Evolutionary conservation across 345 rosid species (phyloP).

Genomic region (Eucalyptus tenuipes): DNA sequence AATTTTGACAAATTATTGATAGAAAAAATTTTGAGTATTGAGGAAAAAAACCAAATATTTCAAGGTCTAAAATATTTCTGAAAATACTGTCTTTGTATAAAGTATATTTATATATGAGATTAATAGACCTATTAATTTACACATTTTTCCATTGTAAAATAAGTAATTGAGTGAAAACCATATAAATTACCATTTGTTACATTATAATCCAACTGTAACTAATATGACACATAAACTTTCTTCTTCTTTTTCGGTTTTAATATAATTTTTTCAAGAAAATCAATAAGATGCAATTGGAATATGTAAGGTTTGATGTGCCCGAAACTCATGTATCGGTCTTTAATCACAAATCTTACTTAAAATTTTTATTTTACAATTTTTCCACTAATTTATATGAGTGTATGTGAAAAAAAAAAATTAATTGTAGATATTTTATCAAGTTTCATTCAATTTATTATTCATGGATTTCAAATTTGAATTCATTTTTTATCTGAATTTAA

Average conservation of each 20-base stretch:
- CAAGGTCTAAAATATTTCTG: background rate
- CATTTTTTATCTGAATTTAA: background rate
- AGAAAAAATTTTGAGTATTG: background rate
- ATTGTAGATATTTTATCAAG: background rate
- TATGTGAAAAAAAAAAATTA: no score
- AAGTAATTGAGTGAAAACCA: no score
- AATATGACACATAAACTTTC: no score
- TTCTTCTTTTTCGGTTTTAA: no score
- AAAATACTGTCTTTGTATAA: rapidly evolving
- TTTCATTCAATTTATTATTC: background rate
- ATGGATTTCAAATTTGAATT: background rate
- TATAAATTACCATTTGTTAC: background rate
- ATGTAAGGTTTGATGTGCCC: background rate
- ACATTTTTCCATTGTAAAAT: background rate
- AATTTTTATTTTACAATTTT: rapidly evolving
- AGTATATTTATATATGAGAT: background rate
- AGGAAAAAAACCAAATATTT: no score
- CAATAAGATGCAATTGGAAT: no score
- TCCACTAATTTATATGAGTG: background rate
- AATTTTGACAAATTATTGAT: no score
- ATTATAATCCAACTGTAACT: no score
- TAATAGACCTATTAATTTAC: no score
- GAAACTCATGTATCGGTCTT: rapidly evolving
- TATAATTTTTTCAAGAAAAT: no score
- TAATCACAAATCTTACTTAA: background rate